Evolutionary conservation across 345 rosid species (phyloP).

Genomic region (Corymbia maculata): DNA sequence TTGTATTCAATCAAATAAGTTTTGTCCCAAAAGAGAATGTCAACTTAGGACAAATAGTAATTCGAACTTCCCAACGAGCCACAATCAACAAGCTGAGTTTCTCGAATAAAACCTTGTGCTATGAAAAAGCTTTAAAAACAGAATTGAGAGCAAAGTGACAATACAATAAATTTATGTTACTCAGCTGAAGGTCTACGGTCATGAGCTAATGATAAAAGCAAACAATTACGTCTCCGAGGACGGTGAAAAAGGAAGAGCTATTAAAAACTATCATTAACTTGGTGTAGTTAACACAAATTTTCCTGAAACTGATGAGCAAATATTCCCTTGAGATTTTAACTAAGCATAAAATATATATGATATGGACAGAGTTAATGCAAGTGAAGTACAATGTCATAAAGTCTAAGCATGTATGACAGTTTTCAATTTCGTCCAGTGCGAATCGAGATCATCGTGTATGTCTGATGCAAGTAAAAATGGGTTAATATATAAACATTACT

Average conservation of each 20-base stretch:
- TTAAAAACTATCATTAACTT: neutral
- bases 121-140: neutral
- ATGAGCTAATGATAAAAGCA: neutral
- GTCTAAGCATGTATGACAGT: neutral
- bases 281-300: neutral
- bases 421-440: fast-evolving
- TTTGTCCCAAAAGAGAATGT: neutral
- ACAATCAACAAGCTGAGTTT: neutral
- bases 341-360: neutral
- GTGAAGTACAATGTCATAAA: neutral
- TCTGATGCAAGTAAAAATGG: no score
- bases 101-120: neutral
- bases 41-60: neutral
- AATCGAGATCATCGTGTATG: no score
- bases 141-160: neutral
- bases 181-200: neutral
- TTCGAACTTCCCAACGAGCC: neutral
- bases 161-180: neutral
- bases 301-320: neutral
- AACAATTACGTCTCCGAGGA: no score
- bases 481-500: no score
- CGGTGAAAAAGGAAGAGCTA: neutral
- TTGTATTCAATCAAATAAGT: neutral
- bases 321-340: no score
- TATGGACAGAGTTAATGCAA: neutral